Evolutionary conservation across 208 protist genomes (phyloP).

Genomic region (Leptomonas seymouri): DNA sequence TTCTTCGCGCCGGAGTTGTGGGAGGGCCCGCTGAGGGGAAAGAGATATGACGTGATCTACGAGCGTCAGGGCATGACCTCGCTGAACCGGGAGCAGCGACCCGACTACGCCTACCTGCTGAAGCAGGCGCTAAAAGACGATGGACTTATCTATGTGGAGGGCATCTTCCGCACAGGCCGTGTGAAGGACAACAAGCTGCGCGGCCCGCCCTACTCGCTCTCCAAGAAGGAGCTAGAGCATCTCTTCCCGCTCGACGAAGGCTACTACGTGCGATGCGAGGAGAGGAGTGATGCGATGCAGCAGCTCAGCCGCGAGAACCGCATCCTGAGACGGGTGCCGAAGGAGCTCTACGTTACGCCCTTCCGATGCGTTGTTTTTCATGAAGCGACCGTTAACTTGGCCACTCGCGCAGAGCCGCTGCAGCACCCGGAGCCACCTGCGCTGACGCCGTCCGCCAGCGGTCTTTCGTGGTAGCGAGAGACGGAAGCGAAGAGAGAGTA

Average conservation of each 20-base stretch:
- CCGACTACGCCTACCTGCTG: conserved; percentile 85
- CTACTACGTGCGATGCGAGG: conserved; percentile 88
- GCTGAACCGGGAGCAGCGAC: conserved; percentile 72
- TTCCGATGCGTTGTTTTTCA: conserved; percentile 88
- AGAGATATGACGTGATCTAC: conserved; percentile 87
- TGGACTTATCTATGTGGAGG: conserved; percentile 88
- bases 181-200: conserved; percentile 79
- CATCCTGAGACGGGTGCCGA: conserved; percentile 76
- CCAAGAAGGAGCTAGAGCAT: conserved; percentile 65
- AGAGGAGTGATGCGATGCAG: conserved; percentile 82
- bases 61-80: conserved; percentile 88
- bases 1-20: conserved; percentile 85
- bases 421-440: conserved; percentile 27
- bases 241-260: conserved; percentile 74
- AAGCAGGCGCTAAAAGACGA: conserved; percentile 85
- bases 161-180: conserved; percentile 84
- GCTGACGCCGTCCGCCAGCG: conserved; percentile 6
- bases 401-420: conserved; percentile 30
- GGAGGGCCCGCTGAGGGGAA: conserved; percentile 48
- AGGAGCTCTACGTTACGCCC: conserved; percentile 84
- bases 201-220: conserved; percentile 81
- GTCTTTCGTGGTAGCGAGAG: conserved; percentile 7
- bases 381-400: conserved; percentile 56
- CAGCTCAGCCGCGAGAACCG: conserved; percentile 82
- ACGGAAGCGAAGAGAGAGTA: neutral